Conservation (phyloP, 2,329 filamentous ascomycete genomes). For the Cladophialophora yegresii region DNA sequence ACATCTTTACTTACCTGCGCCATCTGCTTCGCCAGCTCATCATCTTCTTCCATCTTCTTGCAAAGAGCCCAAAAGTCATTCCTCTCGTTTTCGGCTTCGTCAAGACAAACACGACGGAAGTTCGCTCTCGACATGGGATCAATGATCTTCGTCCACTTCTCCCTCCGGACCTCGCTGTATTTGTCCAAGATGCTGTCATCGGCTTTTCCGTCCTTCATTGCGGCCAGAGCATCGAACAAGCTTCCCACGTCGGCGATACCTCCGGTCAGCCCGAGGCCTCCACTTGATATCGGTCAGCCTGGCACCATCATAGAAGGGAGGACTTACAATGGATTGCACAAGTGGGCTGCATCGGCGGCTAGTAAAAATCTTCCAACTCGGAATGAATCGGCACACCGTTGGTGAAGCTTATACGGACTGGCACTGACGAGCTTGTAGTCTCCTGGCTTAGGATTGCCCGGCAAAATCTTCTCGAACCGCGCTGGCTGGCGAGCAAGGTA, state of each 20-base stretch:
- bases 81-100: slow-evolving; percentile 41
- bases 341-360: slow-evolving; percentile 63
- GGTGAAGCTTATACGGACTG: slow-evolving; percentile 64
- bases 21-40: slow-evolving; percentile 29
- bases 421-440: slow-evolving; percentile 61
- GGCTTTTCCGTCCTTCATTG: slow-evolving; percentile 45
- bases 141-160: slow-evolving; percentile 46
- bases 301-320: neutral
- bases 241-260: slow-evolving; percentile 65
- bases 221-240: slow-evolving; percentile 61
- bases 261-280: slow-evolving; percentile 64
- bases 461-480: slow-evolving; percentile 61
- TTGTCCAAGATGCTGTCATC: slow-evolving; percentile 49
- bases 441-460: slow-evolving; percentile 60
- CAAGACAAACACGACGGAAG: slow-evolving; percentile 42
- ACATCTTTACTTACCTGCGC: slow-evolving; percentile 23
- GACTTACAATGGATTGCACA: slow-evolving; percentile 50
- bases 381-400: slow-evolving; percentile 60
- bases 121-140: slow-evolving; percentile 49
- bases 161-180: slow-evolving; percentile 46
- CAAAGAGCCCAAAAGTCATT: slow-evolving; percentile 44
- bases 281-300: slow-evolving; percentile 38
- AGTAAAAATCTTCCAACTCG: slow-evolving; percentile 60
- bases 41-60: slow-evolving; percentile 41
- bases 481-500: slow-evolving; percentile 56